Evolutionary conservation across 2,329 filamentous ascomycete genomes (phyloP).

Genomic region (Trichoderma sp.): DNA sequence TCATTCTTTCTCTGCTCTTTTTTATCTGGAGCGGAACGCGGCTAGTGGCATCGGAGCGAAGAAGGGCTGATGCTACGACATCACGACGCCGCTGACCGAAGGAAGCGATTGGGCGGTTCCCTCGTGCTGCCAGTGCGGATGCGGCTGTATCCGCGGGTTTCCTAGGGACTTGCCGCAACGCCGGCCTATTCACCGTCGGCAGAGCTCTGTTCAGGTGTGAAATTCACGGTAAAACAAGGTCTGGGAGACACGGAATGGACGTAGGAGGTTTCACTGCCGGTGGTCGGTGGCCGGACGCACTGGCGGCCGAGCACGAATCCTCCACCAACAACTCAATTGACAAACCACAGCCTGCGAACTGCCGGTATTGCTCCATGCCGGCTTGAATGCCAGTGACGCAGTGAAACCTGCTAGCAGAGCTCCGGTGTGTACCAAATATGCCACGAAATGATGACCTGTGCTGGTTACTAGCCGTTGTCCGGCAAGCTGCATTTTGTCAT

Average conservation of each 20-base stretch:
- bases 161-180: not conserved
- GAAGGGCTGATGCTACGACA: not conserved
- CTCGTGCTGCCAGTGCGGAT: not conserved
- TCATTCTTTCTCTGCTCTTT: not conserved
- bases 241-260: constrained; percentile 2
- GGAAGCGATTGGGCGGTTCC: not conserved
- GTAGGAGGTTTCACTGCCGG: not conserved
- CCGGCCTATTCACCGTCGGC: not conserved
- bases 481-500: not conserved
- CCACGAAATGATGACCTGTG: not conserved
- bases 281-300: not conserved
- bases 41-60: constrained; percentile 1
- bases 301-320: constrained; percentile 7
- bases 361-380: not conserved
- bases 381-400: not conserved
- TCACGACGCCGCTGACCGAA: not conserved
- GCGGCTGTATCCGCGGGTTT: constrained; percentile 11
- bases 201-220: not conserved
- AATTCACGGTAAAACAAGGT: not conserved
- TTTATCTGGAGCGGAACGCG: not conserved
- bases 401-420: constrained; percentile 13
- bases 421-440: not conserved
- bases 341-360: not conserved
- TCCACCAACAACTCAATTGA: not conserved
- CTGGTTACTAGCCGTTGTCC: not conserved